Evolutionary conservation across 805 yeast genomes (phyloP).

Genomic region (Saturnispora hagleri): DNA sequence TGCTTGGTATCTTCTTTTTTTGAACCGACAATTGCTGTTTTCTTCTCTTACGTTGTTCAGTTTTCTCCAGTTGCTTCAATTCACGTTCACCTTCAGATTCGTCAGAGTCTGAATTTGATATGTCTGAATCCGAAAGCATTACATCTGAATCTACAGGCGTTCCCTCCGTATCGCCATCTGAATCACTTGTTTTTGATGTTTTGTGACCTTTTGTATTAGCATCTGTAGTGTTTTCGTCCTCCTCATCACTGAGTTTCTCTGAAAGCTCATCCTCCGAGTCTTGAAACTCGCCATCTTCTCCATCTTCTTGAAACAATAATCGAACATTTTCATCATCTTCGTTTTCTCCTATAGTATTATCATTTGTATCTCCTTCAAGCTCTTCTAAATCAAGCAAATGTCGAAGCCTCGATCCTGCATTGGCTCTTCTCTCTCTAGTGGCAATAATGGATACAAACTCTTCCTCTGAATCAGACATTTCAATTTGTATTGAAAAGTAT

Average conservation of each 20-base stretch:
- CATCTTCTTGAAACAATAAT: slow-evolving; percentile 58
- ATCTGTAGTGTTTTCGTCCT: slow-evolving; percentile 25
- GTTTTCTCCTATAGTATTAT: slow-evolving; percentile 7
- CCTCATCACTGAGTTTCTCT: slow-evolving; percentile 25
- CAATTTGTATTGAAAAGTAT: background rate
- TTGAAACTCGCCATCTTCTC: slow-evolving; percentile 41
- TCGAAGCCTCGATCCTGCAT: slow-evolving; percentile 83
- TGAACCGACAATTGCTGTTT: slow-evolving; percentile 31
- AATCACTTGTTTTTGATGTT: slow-evolving; percentile 21
- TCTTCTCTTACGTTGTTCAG: slow-evolving; percentile 32
- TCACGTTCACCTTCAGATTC: slow-evolving; percentile 43
- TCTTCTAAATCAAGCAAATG: slow-evolving; percentile 65
- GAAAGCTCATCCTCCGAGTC: slow-evolving; percentile 22
- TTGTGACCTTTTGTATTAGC: slow-evolving; percentile 21
- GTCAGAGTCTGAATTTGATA: slow-evolving; percentile 42
- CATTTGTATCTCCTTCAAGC: slow-evolving; percentile 21
- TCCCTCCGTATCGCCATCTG: slow-evolving; percentile 12
- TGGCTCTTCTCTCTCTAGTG: slow-evolving; percentile 68
- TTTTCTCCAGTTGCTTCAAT: slow-evolving; percentile 26
- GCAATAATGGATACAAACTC: slow-evolving; percentile 51
- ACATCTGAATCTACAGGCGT: slow-evolving; percentile 33
- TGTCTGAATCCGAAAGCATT: slow-evolving; percentile 47
- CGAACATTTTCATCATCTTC: slow-evolving; percentile 76
- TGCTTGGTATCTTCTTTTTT: slow-evolving; percentile 18
- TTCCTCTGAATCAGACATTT: slow-evolving; percentile 24